phyloP scores from a whole-genome alignment of 352 stramenopile genomes.

The Saprolegnia parasitica region DNA sequence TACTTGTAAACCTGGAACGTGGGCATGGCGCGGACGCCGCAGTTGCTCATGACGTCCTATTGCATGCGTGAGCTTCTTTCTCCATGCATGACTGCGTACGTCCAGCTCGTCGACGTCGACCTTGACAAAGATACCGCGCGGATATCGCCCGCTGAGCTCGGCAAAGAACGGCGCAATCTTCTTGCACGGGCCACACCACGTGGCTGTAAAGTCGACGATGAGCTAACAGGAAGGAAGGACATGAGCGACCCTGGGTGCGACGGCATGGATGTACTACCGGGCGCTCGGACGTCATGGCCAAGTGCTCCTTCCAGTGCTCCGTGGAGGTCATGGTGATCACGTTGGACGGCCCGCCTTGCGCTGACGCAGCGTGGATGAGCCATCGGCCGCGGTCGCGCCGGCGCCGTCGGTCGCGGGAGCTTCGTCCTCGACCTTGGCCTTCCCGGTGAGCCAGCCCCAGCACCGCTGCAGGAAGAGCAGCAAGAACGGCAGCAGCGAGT shows the following conservation, averaged over 20 bases:
- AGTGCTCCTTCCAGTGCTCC: conserved; percentile 25
- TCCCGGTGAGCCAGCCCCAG: conserved; percentile 57
- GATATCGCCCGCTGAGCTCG: conserved; percentile 79
- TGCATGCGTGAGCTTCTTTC: not conserved
- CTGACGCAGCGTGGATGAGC: conserved; percentile 4
- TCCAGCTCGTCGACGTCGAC: conserved; percentile 79
- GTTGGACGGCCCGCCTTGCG: conserved; percentile 19
- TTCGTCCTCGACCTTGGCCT: conserved; percentile 10
- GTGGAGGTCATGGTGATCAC: conserved; percentile 23
- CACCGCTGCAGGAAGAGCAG: conserved; percentile 61
- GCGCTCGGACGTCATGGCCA: conserved; percentile 16
- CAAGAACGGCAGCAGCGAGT: conserved; percentile 64
- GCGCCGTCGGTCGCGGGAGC: conserved; percentile 1
- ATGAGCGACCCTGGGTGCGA: not conserved
- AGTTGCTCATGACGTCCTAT: conserved; percentile 27
- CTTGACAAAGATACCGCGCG: conserved; percentile 82
- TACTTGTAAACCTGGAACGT: conserved; percentile 95
- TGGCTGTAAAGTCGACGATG: conserved; percentile 84
- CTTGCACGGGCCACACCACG: conserved; percentile 86
- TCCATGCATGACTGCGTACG: conserved; percentile 2
- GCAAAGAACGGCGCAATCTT: conserved; percentile 81
- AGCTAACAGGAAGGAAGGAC: conserved; percentile 29
- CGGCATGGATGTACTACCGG: conserved; percentile 12
- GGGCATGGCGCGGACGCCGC: conserved; percentile 88
- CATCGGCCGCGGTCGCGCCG: not conserved